Evolutionary conservation across 345 rosid genomes (phyloP).

Genomic region (Hirschfeldia incana): DNA sequence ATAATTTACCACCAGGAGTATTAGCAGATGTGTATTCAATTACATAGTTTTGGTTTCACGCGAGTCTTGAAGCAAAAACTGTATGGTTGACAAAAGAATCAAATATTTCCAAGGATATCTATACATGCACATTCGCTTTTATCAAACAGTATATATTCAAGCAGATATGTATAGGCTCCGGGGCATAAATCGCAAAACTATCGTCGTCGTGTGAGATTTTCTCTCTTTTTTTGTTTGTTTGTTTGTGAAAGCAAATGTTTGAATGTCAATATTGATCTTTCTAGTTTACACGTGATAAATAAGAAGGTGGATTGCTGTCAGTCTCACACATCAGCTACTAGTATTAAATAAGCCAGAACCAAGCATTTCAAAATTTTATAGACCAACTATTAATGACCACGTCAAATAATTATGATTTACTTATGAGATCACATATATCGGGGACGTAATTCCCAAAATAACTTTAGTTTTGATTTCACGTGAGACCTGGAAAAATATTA

Average conservation of each 20-base stretch:
- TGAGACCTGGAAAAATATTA: neutral
- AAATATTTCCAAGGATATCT: neutral
- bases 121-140: neutral
- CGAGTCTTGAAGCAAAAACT: neutral
- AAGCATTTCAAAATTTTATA: neutral
- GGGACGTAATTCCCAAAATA: neutral
- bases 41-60: neutral
- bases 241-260: neutral
- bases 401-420: neutral
- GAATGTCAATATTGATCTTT: neutral
- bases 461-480: neutral
- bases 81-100: neutral
- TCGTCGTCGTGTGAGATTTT: neutral
- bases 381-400: neutral
- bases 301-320: neutral
- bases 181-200: neutral
- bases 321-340: neutral
- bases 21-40: neutral
- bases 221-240: neutral
- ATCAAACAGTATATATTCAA: neutral
- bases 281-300: neutral
- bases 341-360: neutral
- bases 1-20: neutral
- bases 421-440: neutral
- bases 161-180: neutral